These are phyloP conservation scores for Marasmius oreades DNA, from an alignment of 1,284 basidiomycete species.

Conservation along the genomic window DNA sequence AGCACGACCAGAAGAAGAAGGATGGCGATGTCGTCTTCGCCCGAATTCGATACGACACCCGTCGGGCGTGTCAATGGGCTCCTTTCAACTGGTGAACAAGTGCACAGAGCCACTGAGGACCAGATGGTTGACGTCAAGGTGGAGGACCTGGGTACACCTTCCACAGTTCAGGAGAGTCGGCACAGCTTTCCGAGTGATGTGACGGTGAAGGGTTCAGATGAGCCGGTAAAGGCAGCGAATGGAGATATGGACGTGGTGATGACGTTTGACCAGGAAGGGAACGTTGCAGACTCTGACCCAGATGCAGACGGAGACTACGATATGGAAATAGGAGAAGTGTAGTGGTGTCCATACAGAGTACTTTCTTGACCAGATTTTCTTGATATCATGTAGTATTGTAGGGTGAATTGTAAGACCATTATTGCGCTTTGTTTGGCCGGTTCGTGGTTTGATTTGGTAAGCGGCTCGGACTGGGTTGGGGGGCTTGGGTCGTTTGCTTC, in stretches of 20 bases:
- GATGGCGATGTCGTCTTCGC: neutral
- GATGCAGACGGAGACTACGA: conserved; percentile 41
- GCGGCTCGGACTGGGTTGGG: neutral
- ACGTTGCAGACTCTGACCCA: conserved; percentile 20
- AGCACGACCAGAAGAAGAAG: neutral
- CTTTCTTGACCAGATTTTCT: conserved; percentile 20
- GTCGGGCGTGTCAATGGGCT: neutral
- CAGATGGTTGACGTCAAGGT: conserved; percentile 5
- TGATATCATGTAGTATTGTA: conserved; percentile 2
- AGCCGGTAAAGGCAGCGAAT: neutral
- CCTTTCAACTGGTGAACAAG: neutral
- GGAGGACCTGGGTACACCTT: conserved; percentile 42
- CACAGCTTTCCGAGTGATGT: conserved; percentile 54
- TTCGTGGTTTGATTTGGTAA: neutral
- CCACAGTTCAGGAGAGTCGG: conserved; percentile 31
- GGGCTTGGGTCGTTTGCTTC: neutral
- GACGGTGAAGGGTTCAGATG: conserved; percentile 26
- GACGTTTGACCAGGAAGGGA: conserved; percentile 2
- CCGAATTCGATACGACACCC: neutral
- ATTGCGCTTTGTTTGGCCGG: neutral
- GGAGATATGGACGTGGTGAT: conserved; percentile 2
- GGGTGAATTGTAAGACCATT: neutral
- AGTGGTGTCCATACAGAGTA: no score
- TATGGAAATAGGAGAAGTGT: conserved; percentile 30
- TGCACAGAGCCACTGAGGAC: neutral